Conservation (phyloP, 352 stramenopile species). For the Pythium rhizo-oryzae region DNA sequence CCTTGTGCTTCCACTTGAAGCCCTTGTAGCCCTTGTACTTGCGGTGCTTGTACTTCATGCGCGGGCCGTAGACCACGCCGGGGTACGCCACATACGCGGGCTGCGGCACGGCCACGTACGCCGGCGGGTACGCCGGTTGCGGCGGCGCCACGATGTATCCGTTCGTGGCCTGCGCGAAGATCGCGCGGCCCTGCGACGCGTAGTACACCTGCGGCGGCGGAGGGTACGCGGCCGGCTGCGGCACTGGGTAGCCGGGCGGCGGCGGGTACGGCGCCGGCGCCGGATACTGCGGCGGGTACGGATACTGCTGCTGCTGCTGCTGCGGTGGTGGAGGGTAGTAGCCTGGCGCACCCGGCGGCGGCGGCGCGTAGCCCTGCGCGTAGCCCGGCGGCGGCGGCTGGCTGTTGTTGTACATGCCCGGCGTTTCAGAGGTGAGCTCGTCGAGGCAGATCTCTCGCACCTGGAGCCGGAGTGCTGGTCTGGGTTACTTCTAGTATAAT, state of each 20-base stretch:
- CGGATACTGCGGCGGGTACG: slow-evolving; percentile 20
- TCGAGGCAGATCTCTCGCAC: too few species aligned
- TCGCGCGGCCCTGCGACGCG: slow-evolving; percentile 60
- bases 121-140: background rate
- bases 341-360: slow-evolving; percentile 7
- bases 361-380: slow-evolving; percentile 4
- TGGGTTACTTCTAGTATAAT: too few species aligned
- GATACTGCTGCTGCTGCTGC: slow-evolving; percentile 28
- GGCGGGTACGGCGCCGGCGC: slow-evolving; percentile 45
- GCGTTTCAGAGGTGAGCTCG: too few species aligned
- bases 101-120: slow-evolving; percentile 34
- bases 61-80: slow-evolving; percentile 55
- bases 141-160: slow-evolving; percentile 34
- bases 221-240: slow-evolving; percentile 41
- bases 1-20: slow-evolving; percentile 40
- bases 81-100: slow-evolving; percentile 66
- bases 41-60: slow-evolving; percentile 52
- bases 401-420: slow-evolving; percentile 30
- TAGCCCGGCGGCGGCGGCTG: slow-evolving; percentile 15
- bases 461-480: too few species aligned
- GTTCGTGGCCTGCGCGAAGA: slow-evolving; percentile 67
- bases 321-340: slow-evolving; percentile 18
- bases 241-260: slow-evolving; percentile 30
- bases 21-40: slow-evolving; percentile 54
- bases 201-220: slow-evolving; percentile 60